Evolutionary conservation across 441 rosid genomes (phyloP).

Genomic region (Rhodomyrtus psidioides): DNA sequence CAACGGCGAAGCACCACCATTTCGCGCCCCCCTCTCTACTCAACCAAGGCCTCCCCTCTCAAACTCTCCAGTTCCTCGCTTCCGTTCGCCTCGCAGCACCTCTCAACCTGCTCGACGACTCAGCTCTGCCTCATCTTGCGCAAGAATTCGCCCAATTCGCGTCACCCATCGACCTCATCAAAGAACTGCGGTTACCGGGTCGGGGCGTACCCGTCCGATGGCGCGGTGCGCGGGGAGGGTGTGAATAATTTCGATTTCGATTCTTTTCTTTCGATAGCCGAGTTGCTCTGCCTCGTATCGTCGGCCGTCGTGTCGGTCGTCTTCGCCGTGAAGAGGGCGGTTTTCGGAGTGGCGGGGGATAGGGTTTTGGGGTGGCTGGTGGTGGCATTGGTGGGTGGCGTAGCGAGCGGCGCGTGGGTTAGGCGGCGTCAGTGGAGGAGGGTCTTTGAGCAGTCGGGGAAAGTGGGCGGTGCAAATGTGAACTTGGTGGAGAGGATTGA

Average conservation of each 20-base stretch:
- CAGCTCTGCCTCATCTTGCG: neutral
- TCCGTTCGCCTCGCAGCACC: slow-evolving; percentile 19
- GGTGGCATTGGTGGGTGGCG: slow-evolving; percentile 42
- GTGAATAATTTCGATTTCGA: slow-evolving; percentile 27
- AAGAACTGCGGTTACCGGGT: neutral
- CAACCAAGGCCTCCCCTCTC: slow-evolving; percentile 11
- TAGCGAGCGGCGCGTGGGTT: slow-evolving; percentile 48
- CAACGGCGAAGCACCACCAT: slow-evolving; percentile 11
- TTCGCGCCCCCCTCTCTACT: slow-evolving; percentile 23
- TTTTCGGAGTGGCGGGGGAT: slow-evolving; percentile 40
- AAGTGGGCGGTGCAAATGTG: slow-evolving; percentile 16
- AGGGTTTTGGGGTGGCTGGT: slow-evolving; percentile 40
- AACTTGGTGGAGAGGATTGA: slow-evolving; percentile 61
- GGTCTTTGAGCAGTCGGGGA: slow-evolving; percentile 32
- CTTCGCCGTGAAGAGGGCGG: slow-evolving; percentile 32
- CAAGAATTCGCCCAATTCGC: neutral
- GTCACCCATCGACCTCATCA: neutral
- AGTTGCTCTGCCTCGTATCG: slow-evolving; percentile 46
- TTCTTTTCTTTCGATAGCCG: slow-evolving; percentile 44
- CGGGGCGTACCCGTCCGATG: slow-evolving; percentile 16
- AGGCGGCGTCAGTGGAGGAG: slow-evolving; percentile 67
- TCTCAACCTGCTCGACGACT: neutral
- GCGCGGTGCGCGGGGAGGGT: slow-evolving; percentile 1
- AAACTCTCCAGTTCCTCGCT: slow-evolving; percentile 13
- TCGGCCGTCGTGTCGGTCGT: slow-evolving; percentile 40